A percentile compares a stretch with the other conserved stretches of the same genome.
phyloP scores from a whole-genome alignment of 257 asterid species.

The Rauvolfia tetraphylla region DNA sequence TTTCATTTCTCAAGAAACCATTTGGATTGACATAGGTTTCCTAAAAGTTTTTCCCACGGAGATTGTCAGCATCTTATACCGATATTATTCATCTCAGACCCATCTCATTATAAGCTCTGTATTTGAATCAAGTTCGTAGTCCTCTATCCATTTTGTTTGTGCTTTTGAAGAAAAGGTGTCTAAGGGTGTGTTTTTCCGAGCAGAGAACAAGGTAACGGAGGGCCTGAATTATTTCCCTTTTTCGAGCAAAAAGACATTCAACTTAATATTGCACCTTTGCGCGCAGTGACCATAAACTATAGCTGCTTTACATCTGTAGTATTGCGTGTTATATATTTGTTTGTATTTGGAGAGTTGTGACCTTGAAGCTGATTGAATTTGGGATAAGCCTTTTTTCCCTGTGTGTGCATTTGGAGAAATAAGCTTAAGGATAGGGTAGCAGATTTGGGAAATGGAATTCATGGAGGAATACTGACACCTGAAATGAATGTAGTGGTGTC shows the following conservation, averaged over 20 bases:
- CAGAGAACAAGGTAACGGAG: not conserved
- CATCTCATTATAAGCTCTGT: not conserved
- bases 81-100: not conserved
- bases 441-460: conserved; percentile 21
- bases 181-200: conserved; percentile 2
- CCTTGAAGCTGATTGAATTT: not conserved
- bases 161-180: conserved; percentile 13
- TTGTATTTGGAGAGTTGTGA: not conserved
- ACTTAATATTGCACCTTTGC: not conserved
- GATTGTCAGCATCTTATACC: not conserved
- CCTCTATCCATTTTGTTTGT: not conserved
- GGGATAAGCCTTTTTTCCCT: conserved; percentile 1
- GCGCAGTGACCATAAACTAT: not conserved
- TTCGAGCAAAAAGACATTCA: not conserved
- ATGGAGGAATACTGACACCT: conserved; percentile 40
- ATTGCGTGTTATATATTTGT: not conserved
- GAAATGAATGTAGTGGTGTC: conserved; percentile 57
- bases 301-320: conserved; percentile 4
- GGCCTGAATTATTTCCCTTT: not conserved
- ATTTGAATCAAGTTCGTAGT: conserved; percentile 1
- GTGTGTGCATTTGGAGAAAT: conserved; percentile 8
- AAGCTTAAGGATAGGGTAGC: conserved; percentile 13
- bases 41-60: not conserved
- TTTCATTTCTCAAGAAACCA: conserved; percentile 16
- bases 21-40: conserved; percentile 14